Conservation (phyloP, 768 basidiomycete genomes). For the Pleurotus cornucopiae region DNA sequence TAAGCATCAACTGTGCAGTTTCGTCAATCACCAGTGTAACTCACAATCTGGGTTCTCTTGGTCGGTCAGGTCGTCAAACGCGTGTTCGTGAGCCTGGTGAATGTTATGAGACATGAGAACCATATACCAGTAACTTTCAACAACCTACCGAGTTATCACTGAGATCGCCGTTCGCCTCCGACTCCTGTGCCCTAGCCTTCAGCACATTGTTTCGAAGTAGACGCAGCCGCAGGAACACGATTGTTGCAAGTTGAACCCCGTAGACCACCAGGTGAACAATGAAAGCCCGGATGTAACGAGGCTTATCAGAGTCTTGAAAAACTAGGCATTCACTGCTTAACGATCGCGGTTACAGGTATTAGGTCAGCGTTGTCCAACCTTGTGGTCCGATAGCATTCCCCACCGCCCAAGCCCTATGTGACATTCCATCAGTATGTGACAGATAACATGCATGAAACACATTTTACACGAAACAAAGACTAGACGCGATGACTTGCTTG, state of each 20-base stretch:
- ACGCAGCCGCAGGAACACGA: slow-evolving; percentile 33
- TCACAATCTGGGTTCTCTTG: slow-evolving; percentile 41
- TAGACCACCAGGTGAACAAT: slow-evolving; percentile 45
- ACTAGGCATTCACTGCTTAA: slow-evolving; percentile 18
- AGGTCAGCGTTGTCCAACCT: slow-evolving; percentile 16
- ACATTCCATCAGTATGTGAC: background rate
- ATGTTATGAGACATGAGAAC: slow-evolving; percentile 15
- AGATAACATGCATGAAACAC: background rate
- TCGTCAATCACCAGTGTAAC: slow-evolving; percentile 10
- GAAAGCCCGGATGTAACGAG: slow-evolving; percentile 44
- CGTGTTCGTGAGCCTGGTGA: slow-evolving; percentile 32
- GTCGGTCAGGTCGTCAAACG: slow-evolving; percentile 49
- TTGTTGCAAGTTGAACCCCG: slow-evolving; percentile 33
- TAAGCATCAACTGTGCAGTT: background rate
- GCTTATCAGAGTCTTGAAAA: slow-evolving; percentile 40
- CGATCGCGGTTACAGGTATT: background rate
- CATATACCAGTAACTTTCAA: no score
- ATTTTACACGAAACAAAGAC: slow-evolving; percentile 42
- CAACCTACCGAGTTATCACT: no score
- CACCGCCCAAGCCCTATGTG: slow-evolving; percentile 40
- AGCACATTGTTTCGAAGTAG: slow-evolving; percentile 38
- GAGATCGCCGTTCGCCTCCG: slow-evolving; percentile 17
- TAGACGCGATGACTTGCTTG: slow-evolving; percentile 46
- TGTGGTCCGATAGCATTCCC: slow-evolving; percentile 48
- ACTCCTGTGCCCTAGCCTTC: slow-evolving; percentile 33